Percentiles rank a stretch among this genome's conserved stretches.
These are phyloP conservation scores for Camelina neglecta DNA, from an alignment of 345 rosid species.

Conservation along the genomic window DNA sequence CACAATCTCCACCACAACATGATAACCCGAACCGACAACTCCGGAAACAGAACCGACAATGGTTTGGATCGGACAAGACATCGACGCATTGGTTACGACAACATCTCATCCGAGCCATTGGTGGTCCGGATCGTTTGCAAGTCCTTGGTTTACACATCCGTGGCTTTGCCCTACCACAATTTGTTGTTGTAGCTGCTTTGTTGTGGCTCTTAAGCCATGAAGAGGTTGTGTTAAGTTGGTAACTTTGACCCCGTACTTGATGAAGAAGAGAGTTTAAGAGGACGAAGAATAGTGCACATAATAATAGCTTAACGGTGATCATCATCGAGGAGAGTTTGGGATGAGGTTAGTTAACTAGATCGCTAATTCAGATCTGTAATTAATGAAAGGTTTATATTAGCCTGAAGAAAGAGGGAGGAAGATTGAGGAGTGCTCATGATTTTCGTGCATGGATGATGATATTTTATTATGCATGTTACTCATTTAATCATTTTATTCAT, in stretches of 20 bases:
- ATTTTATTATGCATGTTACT: slow-evolving; percentile 38
- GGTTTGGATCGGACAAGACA: slow-evolving; percentile 42
- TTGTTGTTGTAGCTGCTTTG: slow-evolving; percentile 12
- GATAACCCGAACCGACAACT: slow-evolving; percentile 31
- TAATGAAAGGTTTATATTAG: slow-evolving; percentile 13
- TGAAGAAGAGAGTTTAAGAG: slow-evolving; percentile 23
- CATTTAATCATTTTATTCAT: slow-evolving; percentile 31
- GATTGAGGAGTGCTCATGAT: slow-evolving; percentile 33
- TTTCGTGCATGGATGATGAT: slow-evolving; percentile 41
- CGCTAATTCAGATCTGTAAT: slow-evolving; percentile 10
- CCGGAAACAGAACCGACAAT: slow-evolving; percentile 41
- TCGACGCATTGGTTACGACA: slow-evolving; percentile 44
- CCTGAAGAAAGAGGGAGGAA: slow-evolving; percentile 18
- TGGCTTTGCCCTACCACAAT: slow-evolving; percentile 23
- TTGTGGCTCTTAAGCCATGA: slow-evolving; percentile 38
- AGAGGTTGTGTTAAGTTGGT: slow-evolving; percentile 34
- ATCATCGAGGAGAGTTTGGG: slow-evolving; percentile 24
- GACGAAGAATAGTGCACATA: slow-evolving; percentile 20
- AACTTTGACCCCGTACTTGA: slow-evolving; percentile 24
- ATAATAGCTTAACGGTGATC: slow-evolving; percentile 27
- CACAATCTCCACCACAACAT: slow-evolving; percentile 41
- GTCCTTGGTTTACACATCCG: slow-evolving; percentile 35
- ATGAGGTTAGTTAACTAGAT: background rate
- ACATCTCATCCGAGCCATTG: slow-evolving; percentile 42
- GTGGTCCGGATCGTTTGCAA: slow-evolving; percentile 39